phyloP scores from a whole-genome alignment of 805 yeast species.

The Saccharomycodes ludwigii region DNA sequence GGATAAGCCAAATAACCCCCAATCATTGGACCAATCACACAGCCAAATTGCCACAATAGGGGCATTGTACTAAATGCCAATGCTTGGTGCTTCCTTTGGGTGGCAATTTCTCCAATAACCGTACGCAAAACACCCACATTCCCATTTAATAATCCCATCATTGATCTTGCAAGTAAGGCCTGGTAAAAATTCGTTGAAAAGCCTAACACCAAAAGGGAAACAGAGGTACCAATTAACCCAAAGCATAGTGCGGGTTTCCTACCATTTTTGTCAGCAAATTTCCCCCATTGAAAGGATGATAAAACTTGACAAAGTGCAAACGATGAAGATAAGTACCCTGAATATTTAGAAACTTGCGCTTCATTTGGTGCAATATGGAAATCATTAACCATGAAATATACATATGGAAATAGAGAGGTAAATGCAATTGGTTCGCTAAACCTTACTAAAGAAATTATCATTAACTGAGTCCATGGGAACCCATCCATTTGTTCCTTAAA shows the following conservation, averaged over 20 bases:
- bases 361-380: conserved; percentile 38
- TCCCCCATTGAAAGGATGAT: conserved; percentile 51
- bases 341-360: conserved; percentile 43
- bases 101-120: conserved; percentile 46
- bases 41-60: conserved; percentile 47
- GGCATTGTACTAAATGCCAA: conserved; percentile 52
- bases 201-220: conserved; percentile 38
- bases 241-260: conserved; percentile 39
- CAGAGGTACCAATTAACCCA: conserved; percentile 42
- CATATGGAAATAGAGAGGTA: conserved; percentile 52
- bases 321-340: conserved; percentile 50
- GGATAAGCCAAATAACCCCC: conserved; percentile 41
- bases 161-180: conserved; percentile 40
- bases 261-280: conserved; percentile 40
- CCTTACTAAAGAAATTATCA: conserved; percentile 32
- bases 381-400: conserved; percentile 50
- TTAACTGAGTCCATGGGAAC: conserved; percentile 41
- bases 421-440: conserved; percentile 53
- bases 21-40: conserved; percentile 48
- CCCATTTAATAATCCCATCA: conserved; percentile 49
- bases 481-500: conserved; percentile 41
- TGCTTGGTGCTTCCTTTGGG: conserved; percentile 46
- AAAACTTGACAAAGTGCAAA: conserved; percentile 50
- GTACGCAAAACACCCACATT: conserved; percentile 57
- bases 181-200: conserved; percentile 37